A percentile compares a stretch with the other conserved stretches of the same genome.
These are phyloP conservation scores for Sedum album DNA, from an alignment of 164 flowering plant genomes.

Conservation along the genomic window DNA sequence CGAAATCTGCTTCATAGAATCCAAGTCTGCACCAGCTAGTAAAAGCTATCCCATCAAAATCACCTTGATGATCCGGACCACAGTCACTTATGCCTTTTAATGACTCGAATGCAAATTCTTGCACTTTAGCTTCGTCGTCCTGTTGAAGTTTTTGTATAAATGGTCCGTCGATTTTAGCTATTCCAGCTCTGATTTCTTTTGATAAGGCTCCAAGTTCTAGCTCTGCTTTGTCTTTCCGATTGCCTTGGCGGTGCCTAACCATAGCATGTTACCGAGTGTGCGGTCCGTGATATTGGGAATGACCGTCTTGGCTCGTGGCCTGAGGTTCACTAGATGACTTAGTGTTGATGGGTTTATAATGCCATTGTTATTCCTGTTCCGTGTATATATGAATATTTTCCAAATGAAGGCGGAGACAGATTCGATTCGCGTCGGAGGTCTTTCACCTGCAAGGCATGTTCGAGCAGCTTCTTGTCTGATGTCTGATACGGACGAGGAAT, in stretches of 20 bases:
- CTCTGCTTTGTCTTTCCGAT: not conserved
- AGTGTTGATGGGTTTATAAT: not conserved
- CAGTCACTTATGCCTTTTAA: not conserved
- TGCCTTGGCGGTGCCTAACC: conserved; percentile 6
- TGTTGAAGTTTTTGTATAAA: not conserved
- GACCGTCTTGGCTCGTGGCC: not conserved
- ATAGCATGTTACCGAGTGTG: conserved; percentile 12
- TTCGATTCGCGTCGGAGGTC: conserved; percentile 18
- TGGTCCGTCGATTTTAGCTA: not conserved
- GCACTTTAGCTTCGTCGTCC: not conserved
- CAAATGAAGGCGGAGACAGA: conserved; percentile 9
- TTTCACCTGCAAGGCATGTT: not conserved
- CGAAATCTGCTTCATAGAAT: conserved; percentile 9
- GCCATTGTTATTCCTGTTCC: not conserved
- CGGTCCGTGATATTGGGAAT: conserved; percentile 2
- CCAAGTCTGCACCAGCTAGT: conserved; percentile 12
- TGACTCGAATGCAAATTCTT: not conserved
- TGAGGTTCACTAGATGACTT: conserved; percentile 11
- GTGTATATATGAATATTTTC: not conserved
- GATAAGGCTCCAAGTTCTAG: not conserved
- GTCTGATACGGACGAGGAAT: conserved; percentile 9
- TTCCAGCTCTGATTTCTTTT: not conserved
- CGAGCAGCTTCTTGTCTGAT: conserved; percentile 9
- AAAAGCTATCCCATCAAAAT: not conserved
- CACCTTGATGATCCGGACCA: not conserved